Conservation (phyloP, 345 rosid genomes). For the Gossypioides kirkii region DNA sequence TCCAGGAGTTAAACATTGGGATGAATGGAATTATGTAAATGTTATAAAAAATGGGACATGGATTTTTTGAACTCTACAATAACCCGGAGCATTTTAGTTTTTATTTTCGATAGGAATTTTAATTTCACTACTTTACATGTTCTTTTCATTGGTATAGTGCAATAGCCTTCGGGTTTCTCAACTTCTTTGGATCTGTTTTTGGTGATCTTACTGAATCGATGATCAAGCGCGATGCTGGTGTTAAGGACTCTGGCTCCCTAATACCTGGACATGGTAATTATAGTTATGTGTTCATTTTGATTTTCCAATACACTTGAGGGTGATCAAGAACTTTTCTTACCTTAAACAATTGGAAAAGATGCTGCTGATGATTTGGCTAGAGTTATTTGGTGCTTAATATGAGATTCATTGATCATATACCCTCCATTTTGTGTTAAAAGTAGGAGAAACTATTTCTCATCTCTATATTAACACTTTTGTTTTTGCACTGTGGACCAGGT, state of each 20-base stretch:
- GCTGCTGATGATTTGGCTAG: background rate
- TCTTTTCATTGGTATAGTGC: constrained; percentile 39
- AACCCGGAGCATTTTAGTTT: background rate
- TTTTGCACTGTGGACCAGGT: constrained; percentile 36
- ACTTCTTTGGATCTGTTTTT: constrained; percentile 82
- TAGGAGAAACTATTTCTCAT: background rate
- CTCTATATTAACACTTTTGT: background rate
- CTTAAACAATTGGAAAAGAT: background rate
- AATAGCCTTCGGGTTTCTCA: constrained; percentile 70
- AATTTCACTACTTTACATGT: constrained; percentile 9
- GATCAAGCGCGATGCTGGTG: constrained; percentile 98
- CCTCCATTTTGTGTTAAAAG: background rate
- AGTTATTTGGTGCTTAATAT: background rate
- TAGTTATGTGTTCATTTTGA: background rate
- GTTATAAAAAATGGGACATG: background rate
- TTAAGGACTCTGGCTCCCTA: constrained; percentile 91
- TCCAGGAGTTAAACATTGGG: background rate
- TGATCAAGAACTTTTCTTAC: background rate
- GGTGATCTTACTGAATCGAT: constrained; percentile 94
- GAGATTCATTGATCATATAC: background rate
- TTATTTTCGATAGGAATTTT: background rate
- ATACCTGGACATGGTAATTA: constrained; percentile 89
- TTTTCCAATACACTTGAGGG: background rate
- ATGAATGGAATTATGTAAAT: background rate
- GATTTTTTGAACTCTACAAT: background rate